phyloP scores from a whole-genome alignment of 306 rosid species.

The Malus asiatica region DNA sequence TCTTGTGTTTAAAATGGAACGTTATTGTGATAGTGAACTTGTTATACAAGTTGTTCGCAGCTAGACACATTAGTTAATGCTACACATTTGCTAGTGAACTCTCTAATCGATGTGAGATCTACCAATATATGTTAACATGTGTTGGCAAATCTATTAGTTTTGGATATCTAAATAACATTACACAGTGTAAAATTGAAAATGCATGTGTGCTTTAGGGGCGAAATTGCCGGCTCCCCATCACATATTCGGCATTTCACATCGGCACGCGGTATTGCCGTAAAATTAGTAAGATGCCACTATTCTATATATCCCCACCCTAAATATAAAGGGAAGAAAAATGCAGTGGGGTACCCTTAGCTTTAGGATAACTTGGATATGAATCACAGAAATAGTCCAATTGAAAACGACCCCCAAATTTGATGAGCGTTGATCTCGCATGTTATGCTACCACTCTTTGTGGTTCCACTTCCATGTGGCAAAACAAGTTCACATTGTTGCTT shows the following conservation, averaged over 20 bases:
- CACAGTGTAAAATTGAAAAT: too few species aligned
- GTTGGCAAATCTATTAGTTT: not conserved
- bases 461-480: not conserved
- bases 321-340: not conserved
- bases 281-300: not conserved
- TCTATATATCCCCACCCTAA: too few species aligned
- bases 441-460: not conserved
- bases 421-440: not conserved
- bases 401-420: not conserved
- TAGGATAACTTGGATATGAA: too few species aligned
- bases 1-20: fast-evolving
- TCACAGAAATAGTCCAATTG: not conserved
- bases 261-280: not conserved
- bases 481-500: not conserved
- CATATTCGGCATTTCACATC: not conserved
- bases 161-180: too few species aligned
- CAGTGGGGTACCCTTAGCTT: not conserved
- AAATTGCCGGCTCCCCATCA: constrained; percentile 9
- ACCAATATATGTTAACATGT: too few species aligned
- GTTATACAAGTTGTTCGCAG: not conserved
- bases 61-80: too few species aligned
- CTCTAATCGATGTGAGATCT: not conserved
- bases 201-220: not conserved
- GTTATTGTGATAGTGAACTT: too few species aligned
- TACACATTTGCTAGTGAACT: too few species aligned